Base-by-base conservation (phyloP, 140 eudicot species). In the Flaveria floridana region DNA sequence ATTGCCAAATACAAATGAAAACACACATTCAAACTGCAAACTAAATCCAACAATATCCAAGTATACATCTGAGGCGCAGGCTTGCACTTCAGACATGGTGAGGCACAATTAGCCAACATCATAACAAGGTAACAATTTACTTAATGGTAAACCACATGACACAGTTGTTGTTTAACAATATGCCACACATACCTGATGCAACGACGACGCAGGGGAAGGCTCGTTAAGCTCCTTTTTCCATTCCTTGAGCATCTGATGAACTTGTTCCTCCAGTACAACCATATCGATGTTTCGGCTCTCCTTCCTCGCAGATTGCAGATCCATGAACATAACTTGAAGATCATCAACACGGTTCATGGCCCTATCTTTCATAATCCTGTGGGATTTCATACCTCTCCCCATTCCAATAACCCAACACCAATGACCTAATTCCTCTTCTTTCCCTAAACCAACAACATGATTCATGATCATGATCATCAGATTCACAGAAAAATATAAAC, bases 341-440 rank as follows among this genome's bases (percentile, higher is more conserved):
- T 86, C 91, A 23, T 82, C 86, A 20, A 86, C 88, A 12, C 91
- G 85, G 48, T 84, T 86, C 80, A 84, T 84, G 6, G 91, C 91
- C 65, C 84, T 74, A 66, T 82, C 85, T 74, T 86, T 86, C 44
- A 84, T 78, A 47, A 66, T 75, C 81, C 84, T 83, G 62, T 84
- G 88, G 1, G 85, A 82, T 42, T 83, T 83, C 7, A 62, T 0
- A 76, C 75, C 73, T 50, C 58, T 83, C 61, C 78, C 47, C 78
- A 78, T 71, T 25, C 71, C 58, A 71, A 19, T 14, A 62, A 53
- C 70, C 50, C 8, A 59, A 61, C 37, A 19, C 6, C 34, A 53
- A 15, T 14, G 47, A 79, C 73, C 73, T 67, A 65, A 66, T 48
- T 68, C 71, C 25, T 57, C 69, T 42, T 50, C 28, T 30, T n/a